These are phyloP conservation scores for Coemansia sp. DNA, from an alignment of 192 early-diverging fungal genomes.

Conservation along the genomic window DNA sequence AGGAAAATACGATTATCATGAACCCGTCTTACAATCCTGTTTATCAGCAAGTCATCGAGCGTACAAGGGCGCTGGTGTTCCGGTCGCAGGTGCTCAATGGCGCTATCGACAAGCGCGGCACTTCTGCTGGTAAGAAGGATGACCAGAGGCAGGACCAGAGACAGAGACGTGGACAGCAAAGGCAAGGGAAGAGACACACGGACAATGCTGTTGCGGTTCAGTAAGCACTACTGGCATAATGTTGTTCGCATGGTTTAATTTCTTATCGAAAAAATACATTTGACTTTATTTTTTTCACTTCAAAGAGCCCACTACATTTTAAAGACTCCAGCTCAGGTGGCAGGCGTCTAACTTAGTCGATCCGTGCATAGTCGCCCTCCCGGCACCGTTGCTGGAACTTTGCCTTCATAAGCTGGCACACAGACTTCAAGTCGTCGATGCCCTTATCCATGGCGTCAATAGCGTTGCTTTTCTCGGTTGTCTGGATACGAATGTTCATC, in stretches of 20 bases:
- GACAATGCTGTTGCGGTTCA: conserved; percentile 28
- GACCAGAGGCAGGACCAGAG: conserved; percentile 32
- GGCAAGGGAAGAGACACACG: conserved; percentile 22
- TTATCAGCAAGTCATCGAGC: conserved; percentile 95
- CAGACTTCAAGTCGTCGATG: conserved; percentile 73
- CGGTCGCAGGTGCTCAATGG: conserved; percentile 83
- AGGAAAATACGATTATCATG: conserved; percentile 95
- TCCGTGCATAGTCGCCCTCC: conserved; percentile 59
- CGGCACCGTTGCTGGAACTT: conserved; percentile 62
- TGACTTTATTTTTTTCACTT: background rate
- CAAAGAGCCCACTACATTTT: background rate
- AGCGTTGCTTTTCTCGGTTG: conserved; percentile 72
- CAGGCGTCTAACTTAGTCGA: background rate
- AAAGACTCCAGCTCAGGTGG: background rate
- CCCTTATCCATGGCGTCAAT: conserved; percentile 84
- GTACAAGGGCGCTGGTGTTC: conserved; percentile 88
- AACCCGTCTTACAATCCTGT: conserved; percentile 81
- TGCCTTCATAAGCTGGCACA: conserved; percentile 67
- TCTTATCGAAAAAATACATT: background rate
- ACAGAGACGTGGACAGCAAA: conserved; percentile 29
- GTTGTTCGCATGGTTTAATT: background rate
- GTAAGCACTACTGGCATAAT: conserved; percentile 5
- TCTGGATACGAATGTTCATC: conserved; percentile 92
- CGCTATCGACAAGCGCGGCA: conserved; percentile 83
- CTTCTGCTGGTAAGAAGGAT: conserved; percentile 37